Base-by-base conservation (phyloP, 139 green algal species). In the Coccomyxa sp. region DNA sequence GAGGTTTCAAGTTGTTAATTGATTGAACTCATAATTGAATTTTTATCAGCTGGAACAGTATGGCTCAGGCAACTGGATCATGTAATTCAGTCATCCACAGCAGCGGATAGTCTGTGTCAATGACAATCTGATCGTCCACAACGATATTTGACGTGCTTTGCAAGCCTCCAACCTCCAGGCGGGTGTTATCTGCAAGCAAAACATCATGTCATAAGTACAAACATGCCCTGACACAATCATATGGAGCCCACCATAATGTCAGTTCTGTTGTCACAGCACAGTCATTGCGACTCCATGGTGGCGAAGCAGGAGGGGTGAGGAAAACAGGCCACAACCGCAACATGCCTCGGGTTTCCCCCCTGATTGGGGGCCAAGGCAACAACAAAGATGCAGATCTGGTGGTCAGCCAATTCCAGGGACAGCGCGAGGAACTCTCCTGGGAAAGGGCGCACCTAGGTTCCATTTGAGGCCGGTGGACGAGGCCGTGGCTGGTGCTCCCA, bases 81-180 rank as follows among this genome's bases (percentile, higher is more conserved):
- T n/a, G 76, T 17, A 92, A 30, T 30, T 93, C 86, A 16, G 91
- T 95, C 23, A 87, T 96, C 94, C 93, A 97, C 16, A 97, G 63
- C 68, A 97, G 68, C 31, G 90, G 82, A 27, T 58, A 81, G 75
- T 96, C 88, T 16, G 81, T 90, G 0, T 89, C 38, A 68, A 98
- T 89, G 25, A 60, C n/a, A 0, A 98, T 83, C 28, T 89, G 84
- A 23, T 92, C 86, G 13, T 66, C 84, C 13, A 81, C 82, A 4
- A 98, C 88, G 3, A 87, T 57, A 83, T 98, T 98, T 80, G 85
- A 92, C 13, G 92, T 96, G 88, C 92, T 96, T 67, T 97, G 86
- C 27, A 97, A 83, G 28, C 92, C 92, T 0, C 88, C 82, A 66
- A 97, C 89, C 57, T 89, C 75, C 81, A 96, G 87, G 74, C 83